Evolutionary conservation across 225 moss, liverwort and hornwort genomes (phyloP), one percentile per base, ranked within the genome.

Genomic region (Polytrichum formosum): DNA sequence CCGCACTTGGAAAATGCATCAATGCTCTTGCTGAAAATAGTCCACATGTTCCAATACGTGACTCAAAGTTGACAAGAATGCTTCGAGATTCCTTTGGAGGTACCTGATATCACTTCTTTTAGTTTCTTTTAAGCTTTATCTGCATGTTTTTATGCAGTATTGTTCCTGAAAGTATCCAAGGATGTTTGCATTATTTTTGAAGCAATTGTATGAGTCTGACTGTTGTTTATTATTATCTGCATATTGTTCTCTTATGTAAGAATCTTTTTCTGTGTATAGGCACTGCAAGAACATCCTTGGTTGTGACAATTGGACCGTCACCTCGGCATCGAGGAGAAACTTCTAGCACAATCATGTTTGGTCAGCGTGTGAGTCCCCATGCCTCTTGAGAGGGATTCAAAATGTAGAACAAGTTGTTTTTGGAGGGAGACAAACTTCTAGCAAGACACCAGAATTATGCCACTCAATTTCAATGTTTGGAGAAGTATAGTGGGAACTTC

Each of bases 41-140:
- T 73, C 81, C 90, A 25, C 93, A 94, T 82, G 93, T 94, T 67
- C 93, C 93, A 33, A 91, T 91, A 70, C 88, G 93, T 21, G 93
- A 94, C 68, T 94, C 93, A 29, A 94, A 94, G 77, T 76, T 94
- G 71, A 94, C 93, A 27, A 79, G 93, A 75, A 77, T 94, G 78
- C 81, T 94, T 75, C 88, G 91, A 33, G 93, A 94, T 62, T 94
- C 93, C 22, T 94, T 94, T 82, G 93, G 93, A 78, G 93, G 91
- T 80, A 70, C 6, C 9, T 20, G 22, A 20, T 23, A 6, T 21
- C 58, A 20, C 6, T n/a, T 20, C 3, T 22, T n/a, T 58, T 20
- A 58, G 58, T 23, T 58, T 46, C 16, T 10, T 37, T 9, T 9
- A 37, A 10, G 0, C 16, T 46, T 46, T 46, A 13, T 46, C 46